phyloP scores from a whole-genome alignment of 768 basidiomycete genomes.

The Epithele typhae region DNA sequence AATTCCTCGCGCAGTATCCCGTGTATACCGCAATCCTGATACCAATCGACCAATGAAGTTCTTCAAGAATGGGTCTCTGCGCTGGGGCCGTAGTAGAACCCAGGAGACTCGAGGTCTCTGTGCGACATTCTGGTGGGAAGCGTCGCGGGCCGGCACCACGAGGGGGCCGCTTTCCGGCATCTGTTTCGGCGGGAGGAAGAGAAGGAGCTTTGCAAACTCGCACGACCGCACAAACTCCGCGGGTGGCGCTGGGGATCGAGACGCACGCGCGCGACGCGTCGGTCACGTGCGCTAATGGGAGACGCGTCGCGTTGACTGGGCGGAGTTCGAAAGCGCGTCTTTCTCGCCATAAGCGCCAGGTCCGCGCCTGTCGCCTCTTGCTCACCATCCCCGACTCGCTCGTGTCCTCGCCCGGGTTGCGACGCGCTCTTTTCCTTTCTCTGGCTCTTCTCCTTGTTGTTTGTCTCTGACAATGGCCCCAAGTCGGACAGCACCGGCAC shows the following conservation, averaged over 20 bases:
- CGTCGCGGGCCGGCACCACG: too few species aligned
- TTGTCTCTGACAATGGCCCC: background rate
- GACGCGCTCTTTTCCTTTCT: constrained; percentile 5
- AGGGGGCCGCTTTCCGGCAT: too few species aligned
- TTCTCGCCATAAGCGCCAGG: constrained; percentile 14
- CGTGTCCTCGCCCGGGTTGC: constrained; percentile 4
- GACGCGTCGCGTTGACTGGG: constrained; percentile 25
- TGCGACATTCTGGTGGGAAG: too few species aligned
- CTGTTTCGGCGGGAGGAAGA: constrained; percentile 2
- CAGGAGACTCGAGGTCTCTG: too few species aligned
- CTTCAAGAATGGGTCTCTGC: too few species aligned
- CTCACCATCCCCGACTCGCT: constrained; percentile 12
- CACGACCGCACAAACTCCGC: constrained; percentile 12
- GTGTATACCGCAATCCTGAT: too few species aligned
- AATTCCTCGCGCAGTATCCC: too few species aligned
- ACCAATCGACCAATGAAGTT: too few species aligned
- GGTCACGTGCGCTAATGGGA: constrained; percentile 18
- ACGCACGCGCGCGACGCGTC: constrained; percentile 15
- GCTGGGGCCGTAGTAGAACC: too few species aligned
- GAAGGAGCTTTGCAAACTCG: background rate
- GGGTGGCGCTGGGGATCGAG: background rate
- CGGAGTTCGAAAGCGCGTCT: constrained; percentile 25
- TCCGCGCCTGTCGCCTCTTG: constrained; percentile 12
- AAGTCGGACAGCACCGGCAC: too few species aligned
- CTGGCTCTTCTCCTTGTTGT: too few species aligned